Percentiles rank a stretch among this genome's conserved stretches.
Conservation (phyloP, 306 rosid genomes). For the Cucumis cinereus region DNA sequence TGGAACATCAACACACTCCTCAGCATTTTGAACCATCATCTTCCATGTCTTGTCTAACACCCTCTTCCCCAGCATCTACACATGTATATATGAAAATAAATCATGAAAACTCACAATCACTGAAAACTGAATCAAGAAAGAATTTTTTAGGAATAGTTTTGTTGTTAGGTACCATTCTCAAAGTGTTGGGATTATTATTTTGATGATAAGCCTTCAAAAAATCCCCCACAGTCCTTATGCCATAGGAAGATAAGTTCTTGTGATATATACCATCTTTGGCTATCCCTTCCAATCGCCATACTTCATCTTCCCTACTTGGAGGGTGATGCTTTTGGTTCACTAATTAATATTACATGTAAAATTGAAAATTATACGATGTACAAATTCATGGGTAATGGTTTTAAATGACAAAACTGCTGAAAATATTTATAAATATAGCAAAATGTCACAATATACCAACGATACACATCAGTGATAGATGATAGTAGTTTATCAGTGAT, state of each 20-base stretch:
- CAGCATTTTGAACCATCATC: background rate
- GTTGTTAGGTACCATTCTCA: background rate
- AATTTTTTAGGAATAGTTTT: no score
- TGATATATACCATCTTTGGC: background rate
- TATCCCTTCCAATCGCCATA: background rate
- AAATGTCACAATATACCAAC: no score
- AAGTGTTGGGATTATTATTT: no score
- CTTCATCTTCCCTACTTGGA: background rate
- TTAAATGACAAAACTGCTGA: no score
- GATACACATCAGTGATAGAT: no score
- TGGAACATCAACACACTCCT: background rate
- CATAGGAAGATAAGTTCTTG: background rate
- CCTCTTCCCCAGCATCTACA: background rate
- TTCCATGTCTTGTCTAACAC: background rate
- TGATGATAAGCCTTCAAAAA: background rate
- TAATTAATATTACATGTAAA: background rate
- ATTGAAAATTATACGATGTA: no score
- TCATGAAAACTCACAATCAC: background rate
- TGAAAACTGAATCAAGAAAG: no score
- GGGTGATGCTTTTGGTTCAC: background rate
- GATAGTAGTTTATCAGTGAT: no score
- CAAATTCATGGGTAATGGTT: no score
- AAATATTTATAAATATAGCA: no score
- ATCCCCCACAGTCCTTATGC: background rate
- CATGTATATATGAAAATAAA: background rate